These are phyloP conservation scores for Botrytis aclada DNA, from an alignment of 2,329 filamentous ascomycete genomes.

Conservation along the genomic window DNA sequence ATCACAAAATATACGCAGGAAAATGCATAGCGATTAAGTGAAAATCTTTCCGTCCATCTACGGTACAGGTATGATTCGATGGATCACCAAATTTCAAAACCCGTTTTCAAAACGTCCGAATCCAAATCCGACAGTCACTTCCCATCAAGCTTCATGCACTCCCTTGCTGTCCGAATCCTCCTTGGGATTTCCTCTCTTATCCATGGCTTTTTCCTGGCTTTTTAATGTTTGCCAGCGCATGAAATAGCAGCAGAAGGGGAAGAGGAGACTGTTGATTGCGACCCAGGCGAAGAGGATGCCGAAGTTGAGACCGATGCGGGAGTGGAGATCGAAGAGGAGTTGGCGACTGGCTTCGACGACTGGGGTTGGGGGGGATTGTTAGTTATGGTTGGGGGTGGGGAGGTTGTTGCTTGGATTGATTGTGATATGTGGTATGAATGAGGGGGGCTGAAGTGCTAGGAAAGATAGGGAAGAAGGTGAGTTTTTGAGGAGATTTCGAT, in stretches of 20 bases:
- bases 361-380: neutral
- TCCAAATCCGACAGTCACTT: neutral
- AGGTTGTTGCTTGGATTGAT: too few species aligned
- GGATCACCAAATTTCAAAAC: neutral
- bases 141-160: neutral
- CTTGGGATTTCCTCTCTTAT: neutral
- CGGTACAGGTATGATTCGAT: neutral
- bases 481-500: too few species aligned
- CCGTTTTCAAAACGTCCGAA: rapidly evolving
- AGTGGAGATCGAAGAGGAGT: conserved; percentile 59
- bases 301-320: conserved; percentile 57
- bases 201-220: conserved; percentile 18
- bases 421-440: too few species aligned
- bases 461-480: too few species aligned
- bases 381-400: neutral
- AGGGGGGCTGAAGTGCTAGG: too few species aligned
- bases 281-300: conserved; percentile 58
- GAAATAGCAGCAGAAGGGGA: conserved; percentile 48
- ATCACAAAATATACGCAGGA: neutral
- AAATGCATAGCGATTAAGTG: neutral
- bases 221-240: conserved; percentile 44
- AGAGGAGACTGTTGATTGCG: conserved; percentile 50
- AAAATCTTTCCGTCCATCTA: neutral
- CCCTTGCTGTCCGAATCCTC: neutral
- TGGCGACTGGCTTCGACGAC: conserved; percentile 57